phyloP scores from a whole-genome alignment of 2,329 filamentous ascomycete genomes.

The Apiospora hydei region DNA sequence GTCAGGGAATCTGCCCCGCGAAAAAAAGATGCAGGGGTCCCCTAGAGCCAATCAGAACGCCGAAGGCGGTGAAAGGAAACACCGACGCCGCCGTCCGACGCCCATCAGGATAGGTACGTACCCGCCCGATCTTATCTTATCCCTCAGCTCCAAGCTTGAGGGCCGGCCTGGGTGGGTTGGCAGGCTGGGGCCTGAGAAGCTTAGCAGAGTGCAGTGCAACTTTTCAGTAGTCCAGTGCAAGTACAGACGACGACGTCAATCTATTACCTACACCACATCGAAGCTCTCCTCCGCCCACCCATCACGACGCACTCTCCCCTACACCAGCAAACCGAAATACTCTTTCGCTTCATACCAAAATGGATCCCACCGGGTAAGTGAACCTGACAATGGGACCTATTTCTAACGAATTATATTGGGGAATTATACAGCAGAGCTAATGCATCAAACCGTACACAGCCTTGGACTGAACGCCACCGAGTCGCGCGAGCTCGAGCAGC shows the following conservation, averaged over 20 bases:
- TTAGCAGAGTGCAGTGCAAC: constrained; percentile 10
- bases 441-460: constrained; percentile 3
- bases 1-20: constrained; percentile 19
- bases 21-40: constrained; percentile 19
- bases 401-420: background rate
- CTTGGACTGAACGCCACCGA: constrained; percentile 74
- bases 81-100: background rate
- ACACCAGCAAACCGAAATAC: background rate
- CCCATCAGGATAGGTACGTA: background rate
- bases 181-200: background rate
- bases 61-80: constrained; percentile 26
- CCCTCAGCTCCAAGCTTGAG: constrained; percentile 2
- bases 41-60: constrained; percentile 18
- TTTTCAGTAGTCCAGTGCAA: constrained; percentile 9
- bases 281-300: background rate
- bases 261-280: background rate
- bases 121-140: constrained; percentile 3
- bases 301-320: background rate
- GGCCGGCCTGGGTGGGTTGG: background rate
- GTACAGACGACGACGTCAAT: constrained; percentile 10
- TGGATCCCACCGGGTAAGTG: constrained; percentile 17
- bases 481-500: constrained; percentile 90
- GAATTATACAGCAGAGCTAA: constrained; percentile 22
- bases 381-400: background rate
- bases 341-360: background rate